These are phyloP conservation scores for Aspergillus sp. DNA, from an alignment of 2,329 filamentous ascomycete genomes.

Conservation along the genomic window DNA sequence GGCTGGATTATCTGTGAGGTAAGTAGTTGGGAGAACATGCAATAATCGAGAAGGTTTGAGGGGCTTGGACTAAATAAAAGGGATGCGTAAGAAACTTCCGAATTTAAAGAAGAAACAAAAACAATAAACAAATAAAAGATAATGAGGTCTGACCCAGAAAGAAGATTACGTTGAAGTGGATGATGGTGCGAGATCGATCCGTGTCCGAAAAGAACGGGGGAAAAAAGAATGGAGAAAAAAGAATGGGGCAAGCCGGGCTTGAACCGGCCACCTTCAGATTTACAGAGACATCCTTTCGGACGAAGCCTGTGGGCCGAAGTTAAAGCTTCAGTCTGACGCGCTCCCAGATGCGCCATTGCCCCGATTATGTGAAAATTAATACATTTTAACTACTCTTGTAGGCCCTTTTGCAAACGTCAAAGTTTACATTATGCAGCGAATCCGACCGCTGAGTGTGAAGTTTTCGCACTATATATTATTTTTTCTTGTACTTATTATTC, in stretches of 20 bases:
- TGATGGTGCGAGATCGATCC: not conserved
- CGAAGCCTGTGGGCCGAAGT: conserved; percentile 8
- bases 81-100: too few species aligned
- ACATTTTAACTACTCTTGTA: not conserved
- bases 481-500: not conserved
- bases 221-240: not conserved
- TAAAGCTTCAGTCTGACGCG: conserved; percentile 10
- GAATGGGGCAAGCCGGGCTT: conserved; percentile 9
- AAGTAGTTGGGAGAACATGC: too few species aligned
- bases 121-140: not conserved
- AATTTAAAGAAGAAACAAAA: too few species aligned
- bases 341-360: conserved; percentile 12
- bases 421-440: not conserved
- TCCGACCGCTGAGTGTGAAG: not conserved
- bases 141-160: not conserved
- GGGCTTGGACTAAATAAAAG: too few species aligned
- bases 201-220: not conserved
- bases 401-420: not conserved
- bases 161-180: not conserved
- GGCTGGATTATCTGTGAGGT: too few species aligned
- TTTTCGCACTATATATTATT: not conserved
- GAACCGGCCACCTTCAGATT: conserved; percentile 13
- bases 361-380: not conserved
- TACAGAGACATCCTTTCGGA: conserved; percentile 2
- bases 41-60: too few species aligned